Base-by-base conservation (phyloP, 768 basidiomycete genomes). In the Hypholoma fasciculare region DNA sequence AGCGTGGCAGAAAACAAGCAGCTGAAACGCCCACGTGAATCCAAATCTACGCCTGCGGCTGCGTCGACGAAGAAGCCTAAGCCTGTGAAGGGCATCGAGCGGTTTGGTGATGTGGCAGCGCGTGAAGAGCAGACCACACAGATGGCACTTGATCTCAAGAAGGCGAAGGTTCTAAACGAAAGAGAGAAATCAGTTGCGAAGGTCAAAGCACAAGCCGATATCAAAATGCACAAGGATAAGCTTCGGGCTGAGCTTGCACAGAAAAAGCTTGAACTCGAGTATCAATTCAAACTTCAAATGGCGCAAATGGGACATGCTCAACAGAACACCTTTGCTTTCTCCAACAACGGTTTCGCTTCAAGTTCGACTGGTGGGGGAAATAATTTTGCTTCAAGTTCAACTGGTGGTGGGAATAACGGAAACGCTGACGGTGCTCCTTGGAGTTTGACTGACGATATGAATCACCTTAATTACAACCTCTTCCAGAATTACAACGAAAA, bases 261-360 rank as follows among this genome's bases (percentile, higher is more conserved):
- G n/a, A 9, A 17, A n/a, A 34, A 37, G 23, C 30, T 37, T 16
- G 50, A 52, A 17, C 50, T 37, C 19, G 30, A 38, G 36, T 52
- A 37, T 23, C 50, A 52, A 27, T 37, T 38, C 38, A 37, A 52
- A 17, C 37, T 52, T 38, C 50, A 52, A 52, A 52, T 47, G 46
- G 50, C 50, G 14, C 30, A 52, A 34, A n/a, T 37, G 38, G 36
- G 17, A 6, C 36, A 26, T n/a, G 11, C 16, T 51, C 36, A 34
- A n/a, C 27, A 14, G 16, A 14, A 46, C 20, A 23, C 20, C n/a
- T 6, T 20, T n/a, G 16, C 37, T 7, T 23, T 16, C n/a, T 37
- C 13, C 30, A 11, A 26, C n/a, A 27, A 27, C 17, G 14, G n/a
- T 37, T 36, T 51, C n/a, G n/a, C 34, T 36, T 51, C 34, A n/a